Percentiles rank a stretch among this genome's conserved stretches.
phyloP scores from a whole-genome alignment of 345 rosid genomes.

The Limnanthes douglasii region DNA sequence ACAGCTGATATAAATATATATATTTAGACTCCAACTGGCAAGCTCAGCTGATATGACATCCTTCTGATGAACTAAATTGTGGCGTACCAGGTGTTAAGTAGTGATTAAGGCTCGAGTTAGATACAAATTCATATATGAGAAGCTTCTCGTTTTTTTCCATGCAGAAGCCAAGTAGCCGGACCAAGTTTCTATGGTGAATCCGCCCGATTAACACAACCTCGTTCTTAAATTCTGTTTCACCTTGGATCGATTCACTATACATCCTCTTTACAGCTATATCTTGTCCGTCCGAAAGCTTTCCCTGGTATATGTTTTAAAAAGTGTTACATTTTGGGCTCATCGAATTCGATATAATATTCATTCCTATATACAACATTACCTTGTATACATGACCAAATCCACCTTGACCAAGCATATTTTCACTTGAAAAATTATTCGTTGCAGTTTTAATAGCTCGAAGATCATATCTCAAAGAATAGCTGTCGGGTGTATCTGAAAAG shows the following conservation, averaged over 20 bases:
- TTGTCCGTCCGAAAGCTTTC: constrained; percentile 9
- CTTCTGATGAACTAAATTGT: neutral
- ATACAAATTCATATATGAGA: constrained; percentile 24
- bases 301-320: too few species aligned
- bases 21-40: neutral
- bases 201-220: constrained; percentile 6
- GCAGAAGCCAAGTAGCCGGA: constrained; percentile 27
- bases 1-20: too few species aligned
- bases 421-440: constrained; percentile 10
- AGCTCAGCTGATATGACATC: too few species aligned
- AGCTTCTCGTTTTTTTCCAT: constrained; percentile 16
- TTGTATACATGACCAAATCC: constrained; percentile 19
- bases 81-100: constrained; percentile 14
- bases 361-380: too few species aligned
- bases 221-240: constrained; percentile 17
- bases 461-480: too few species aligned
- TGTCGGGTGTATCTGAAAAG: too few species aligned
- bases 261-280: constrained; percentile 21
- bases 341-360: too few species aligned
- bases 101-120: constrained; percentile 23
- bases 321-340: too few species aligned
- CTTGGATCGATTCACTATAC: constrained; percentile 18
- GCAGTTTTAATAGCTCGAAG: constrained; percentile 9
- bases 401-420: constrained; percentile 17
- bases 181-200: constrained; percentile 21